phyloP scores from a whole-genome alignment of 148 eudicot genomes.

The Beta vulgaris region DNA sequence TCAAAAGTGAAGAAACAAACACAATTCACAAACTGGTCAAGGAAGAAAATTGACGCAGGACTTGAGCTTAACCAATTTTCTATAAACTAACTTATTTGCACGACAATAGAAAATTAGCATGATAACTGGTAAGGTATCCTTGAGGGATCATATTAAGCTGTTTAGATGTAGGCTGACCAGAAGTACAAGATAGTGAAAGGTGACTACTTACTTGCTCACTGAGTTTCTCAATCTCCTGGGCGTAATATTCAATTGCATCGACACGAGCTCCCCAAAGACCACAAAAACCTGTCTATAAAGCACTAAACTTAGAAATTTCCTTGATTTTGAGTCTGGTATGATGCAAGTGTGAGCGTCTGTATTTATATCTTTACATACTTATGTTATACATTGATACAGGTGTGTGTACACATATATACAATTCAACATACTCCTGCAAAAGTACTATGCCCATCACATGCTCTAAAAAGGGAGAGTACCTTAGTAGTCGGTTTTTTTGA shows the following conservation, averaged over 20 bases:
- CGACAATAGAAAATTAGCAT: not conserved
- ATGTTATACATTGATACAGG: not conserved
- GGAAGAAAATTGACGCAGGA: not conserved
- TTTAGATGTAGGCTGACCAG: not conserved
- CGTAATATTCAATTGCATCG: constrained; percentile 84
- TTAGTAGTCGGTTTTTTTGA: constrained; percentile 58
- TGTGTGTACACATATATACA: not conserved
- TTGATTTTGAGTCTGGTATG: not conserved
- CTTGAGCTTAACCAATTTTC: not conserved
- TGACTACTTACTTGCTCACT: constrained; percentile 53
- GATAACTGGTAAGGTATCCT: too few species aligned
- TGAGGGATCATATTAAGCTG: too few species aligned
- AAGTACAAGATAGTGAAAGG: not conserved
- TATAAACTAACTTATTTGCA: too few species aligned
- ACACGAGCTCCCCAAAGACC: constrained; percentile 84
- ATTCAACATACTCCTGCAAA: not conserved
- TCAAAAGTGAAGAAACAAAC: not conserved
- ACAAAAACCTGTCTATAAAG: constrained; percentile 90
- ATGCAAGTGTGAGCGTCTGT: not conserved
- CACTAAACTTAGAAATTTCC: constrained; percentile 25
- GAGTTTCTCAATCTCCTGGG: constrained; percentile 62
- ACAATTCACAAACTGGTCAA: not conserved
- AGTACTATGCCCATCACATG: not conserved
- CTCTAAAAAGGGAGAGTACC: constrained; percentile 41
- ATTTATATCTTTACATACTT: not conserved